A percentile compares a stretch with the other conserved stretches of the same genome.
phyloP scores from a whole-genome alignment of 2,329 filamentous ascomycete species.

The Periconia sp. region DNA sequence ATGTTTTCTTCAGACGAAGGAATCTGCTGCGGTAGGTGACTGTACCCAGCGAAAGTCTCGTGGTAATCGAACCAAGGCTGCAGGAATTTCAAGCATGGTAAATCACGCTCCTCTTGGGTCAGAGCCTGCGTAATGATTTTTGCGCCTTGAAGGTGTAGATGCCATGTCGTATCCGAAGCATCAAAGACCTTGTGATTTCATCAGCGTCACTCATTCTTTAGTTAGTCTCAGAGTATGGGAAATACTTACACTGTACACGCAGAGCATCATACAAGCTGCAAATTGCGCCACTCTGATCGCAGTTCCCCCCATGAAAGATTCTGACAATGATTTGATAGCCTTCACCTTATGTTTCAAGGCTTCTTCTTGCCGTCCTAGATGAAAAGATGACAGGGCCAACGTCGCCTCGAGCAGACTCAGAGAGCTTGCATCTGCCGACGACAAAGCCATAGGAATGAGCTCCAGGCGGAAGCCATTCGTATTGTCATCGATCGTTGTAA shows the following conservation, averaged over 20 bases:
- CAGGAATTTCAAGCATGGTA: slow-evolving; percentile 46
- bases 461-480: slow-evolving; percentile 55
- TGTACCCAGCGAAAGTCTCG: slow-evolving; percentile 55
- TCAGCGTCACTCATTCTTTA: too few species aligned
- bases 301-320: slow-evolving; percentile 43
- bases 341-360: slow-evolving; percentile 52
- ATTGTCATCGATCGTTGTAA: slow-evolving; percentile 54
- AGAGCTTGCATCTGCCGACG: slow-evolving; percentile 39
- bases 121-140: slow-evolving; percentile 43
- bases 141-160: slow-evolving; percentile 53
- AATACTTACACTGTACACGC: slow-evolving; percentile 55
- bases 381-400: slow-evolving; percentile 53
- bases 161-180: slow-evolving; percentile 55
- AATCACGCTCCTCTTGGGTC: slow-evolving; percentile 29
- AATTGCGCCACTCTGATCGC: slow-evolving; percentile 48
- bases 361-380: slow-evolving; percentile 47
- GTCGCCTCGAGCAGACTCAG: slow-evolving; percentile 53
- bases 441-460: slow-evolving; percentile 55
- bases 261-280: slow-evolving; percentile 59
- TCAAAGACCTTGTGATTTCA: slow-evolving; percentile 62
- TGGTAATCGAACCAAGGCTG: slow-evolving; percentile 58
- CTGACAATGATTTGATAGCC: slow-evolving; percentile 50
- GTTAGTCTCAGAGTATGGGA: too few species aligned
- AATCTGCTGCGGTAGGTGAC: slow-evolving; percentile 37
- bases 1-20: slow-evolving; percentile 29